Evolutionary conservation across 306 rosid genomes (phyloP), one percentile per base, ranked within the genome.

Genomic region (Trifolium fragiferum): DNA sequence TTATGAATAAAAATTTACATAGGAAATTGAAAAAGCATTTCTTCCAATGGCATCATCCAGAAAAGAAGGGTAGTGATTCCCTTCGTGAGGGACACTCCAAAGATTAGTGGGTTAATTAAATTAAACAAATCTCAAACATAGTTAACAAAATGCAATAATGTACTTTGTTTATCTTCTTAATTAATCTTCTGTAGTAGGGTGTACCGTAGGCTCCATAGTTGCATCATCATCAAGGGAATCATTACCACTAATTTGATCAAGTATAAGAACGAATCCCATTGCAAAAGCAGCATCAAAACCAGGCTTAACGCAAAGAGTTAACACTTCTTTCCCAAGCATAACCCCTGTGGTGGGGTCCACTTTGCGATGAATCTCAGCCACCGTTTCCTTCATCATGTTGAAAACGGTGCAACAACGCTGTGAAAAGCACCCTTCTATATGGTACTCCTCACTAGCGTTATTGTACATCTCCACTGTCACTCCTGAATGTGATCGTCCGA

Each of bases 341-440:
- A 91, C 93, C 7, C 76, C 58, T 1, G 97, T 94, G 16, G 97
- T 82, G 16, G 86, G 85, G 68, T 94, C 98, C 81, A 91, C 98
- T 73, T 94, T 94, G 65, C 98, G 97, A 66, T 69, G 78, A 58
- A 94, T 88, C 95, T 94, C 96, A 6, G 93, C 98, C 88, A 92
- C 85, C 3, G 85, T 0, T 69, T 83, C 90, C 78, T 82, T 92
- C 46, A 1, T 76, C 0, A 49, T 68, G 20, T 90, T 75, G 76
- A 68, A 83, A 7, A 94, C 51, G 60, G 87, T 88, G 86, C 97
- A 94, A 19, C 84, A 54, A 0, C 95, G 90, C 33, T 88, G 90
- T 0, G 84, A 83, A 70, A 87, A 94, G 12, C 84, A 79, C 11
- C 98, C 98, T 58, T 94, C 98, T 66, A 94, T 90, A 60, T 82